A percentile compares a stretch with the other conserved stretches of the same genome.
These are phyloP conservation scores for Phytophthora meadii DNA, from an alignment of 352 stramenopile genomes.

Conservation along the genomic window DNA sequence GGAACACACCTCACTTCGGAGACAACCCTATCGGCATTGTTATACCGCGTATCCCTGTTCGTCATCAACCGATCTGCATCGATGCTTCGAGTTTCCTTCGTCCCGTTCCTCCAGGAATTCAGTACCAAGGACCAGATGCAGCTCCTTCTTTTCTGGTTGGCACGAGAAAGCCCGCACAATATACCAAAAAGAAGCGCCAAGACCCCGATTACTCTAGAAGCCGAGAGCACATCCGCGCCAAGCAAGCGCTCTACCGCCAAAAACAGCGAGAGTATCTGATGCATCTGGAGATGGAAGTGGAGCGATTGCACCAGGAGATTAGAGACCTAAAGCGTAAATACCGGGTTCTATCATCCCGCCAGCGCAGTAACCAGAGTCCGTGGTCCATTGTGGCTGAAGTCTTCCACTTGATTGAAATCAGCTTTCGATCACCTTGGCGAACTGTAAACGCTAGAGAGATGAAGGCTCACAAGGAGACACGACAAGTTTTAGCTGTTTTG, in stretches of 20 bases:
- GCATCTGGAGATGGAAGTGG: constrained; percentile 13
- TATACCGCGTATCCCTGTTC: background rate
- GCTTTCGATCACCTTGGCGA: constrained; percentile 17
- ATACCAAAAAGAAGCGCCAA: background rate
- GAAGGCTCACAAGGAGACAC: constrained; percentile 8
- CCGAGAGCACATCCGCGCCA: constrained; percentile 23
- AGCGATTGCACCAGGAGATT: constrained; percentile 9
- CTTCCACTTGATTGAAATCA: constrained; percentile 13
- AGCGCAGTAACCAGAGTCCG: constrained; percentile 18
- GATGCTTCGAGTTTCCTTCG: background rate
- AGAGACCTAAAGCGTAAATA: constrained; percentile 7
- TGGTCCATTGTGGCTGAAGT: constrained; percentile 16
- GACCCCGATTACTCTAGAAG: background rate
- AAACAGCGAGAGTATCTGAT: constrained; percentile 3
- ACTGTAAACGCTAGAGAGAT: constrained; percentile 7
- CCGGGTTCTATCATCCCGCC: constrained; percentile 17
- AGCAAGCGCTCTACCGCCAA: constrained; percentile 28
- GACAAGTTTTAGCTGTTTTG: background rate
- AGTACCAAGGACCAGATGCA: background rate
- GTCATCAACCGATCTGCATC: background rate
- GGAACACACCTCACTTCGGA: background rate
- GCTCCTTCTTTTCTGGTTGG: background rate
- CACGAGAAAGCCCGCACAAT: background rate
- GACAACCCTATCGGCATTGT: constrained; percentile 5
- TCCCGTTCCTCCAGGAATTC: background rate